phyloP scores from a whole-genome alignment of 2,329 filamentous ascomycete genomes.

The Chrysosporium queenslandicum region DNA sequence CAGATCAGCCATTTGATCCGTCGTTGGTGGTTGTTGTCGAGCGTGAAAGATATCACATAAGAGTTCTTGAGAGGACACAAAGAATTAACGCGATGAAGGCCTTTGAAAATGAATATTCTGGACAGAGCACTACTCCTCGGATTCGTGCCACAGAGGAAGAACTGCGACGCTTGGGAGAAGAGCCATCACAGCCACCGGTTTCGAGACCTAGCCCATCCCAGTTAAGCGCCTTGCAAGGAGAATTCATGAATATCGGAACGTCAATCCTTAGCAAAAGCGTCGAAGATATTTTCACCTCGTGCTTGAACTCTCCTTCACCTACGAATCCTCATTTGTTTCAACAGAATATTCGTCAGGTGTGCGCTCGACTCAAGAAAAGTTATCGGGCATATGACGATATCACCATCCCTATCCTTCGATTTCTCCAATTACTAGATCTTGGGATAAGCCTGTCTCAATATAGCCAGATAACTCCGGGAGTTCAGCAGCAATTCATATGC shows the following conservation, averaged over 20 bases:
- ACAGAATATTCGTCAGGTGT: conserved; percentile 57
- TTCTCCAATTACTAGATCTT: conserved; percentile 67
- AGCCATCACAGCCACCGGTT: conserved; percentile 56
- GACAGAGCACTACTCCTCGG: conserved; percentile 57
- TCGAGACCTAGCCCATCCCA: conserved; percentile 61
- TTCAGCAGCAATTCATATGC: conserved; percentile 20
- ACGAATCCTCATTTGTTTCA: conserved; percentile 36
- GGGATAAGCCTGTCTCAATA: conserved; percentile 55
- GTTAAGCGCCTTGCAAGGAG: conserved; percentile 63
- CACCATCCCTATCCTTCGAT: conserved; percentile 63
- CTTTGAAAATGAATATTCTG: conserved; percentile 60
- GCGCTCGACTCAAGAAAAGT: conserved; percentile 55
- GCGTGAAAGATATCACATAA: conserved; percentile 47
- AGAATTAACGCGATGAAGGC: conserved; percentile 51
- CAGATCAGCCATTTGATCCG: conserved; percentile 78
- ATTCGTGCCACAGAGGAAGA: conserved; percentile 54
- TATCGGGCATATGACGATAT: conserved; percentile 81
- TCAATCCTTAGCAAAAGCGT: conserved; percentile 43
- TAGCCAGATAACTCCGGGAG: conserved; percentile 17
- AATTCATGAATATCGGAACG: conserved; percentile 68
- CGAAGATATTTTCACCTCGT: conserved; percentile 23
- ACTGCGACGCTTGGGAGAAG: conserved; percentile 53
- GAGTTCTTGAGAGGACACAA: conserved; percentile 45
- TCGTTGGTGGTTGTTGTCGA: conserved; percentile 54
- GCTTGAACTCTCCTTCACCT: conserved; percentile 18